Evolutionary conservation across 2,329 filamentous ascomycete genomes (phyloP).

Genomic region (Aureobasidium sp.): DNA sequence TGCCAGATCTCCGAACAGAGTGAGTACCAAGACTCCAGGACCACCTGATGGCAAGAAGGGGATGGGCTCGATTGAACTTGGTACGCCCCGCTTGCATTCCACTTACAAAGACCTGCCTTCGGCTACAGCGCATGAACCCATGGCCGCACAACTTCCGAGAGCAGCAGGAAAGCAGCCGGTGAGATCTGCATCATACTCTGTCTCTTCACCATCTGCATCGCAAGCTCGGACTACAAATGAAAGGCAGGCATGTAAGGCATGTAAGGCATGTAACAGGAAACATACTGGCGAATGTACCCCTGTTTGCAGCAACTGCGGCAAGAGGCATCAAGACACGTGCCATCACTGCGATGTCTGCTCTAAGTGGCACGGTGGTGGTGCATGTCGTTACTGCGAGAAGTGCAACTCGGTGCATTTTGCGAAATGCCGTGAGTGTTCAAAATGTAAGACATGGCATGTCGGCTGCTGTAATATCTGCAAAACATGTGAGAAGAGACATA

Average conservation of each 20-base stretch:
- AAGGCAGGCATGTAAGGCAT: neutral
- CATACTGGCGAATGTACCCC: neutral
- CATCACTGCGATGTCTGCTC: neutral
- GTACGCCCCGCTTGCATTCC: neutral
- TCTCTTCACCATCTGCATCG: neutral
- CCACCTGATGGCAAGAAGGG: neutral
- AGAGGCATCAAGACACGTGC: neutral
- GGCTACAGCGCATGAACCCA: neutral
- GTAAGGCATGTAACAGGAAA: neutral
- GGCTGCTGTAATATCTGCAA: neutral
- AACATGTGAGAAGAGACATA: neutral
- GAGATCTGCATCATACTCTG: too few species aligned
- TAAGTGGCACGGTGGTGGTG: neutral
- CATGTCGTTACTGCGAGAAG: neutral
- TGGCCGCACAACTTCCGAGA: neutral
- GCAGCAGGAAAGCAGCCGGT: neutral
- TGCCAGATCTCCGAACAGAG: neutral
- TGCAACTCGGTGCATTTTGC: neutral
- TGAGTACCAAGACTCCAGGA: neutral
- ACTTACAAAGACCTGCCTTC: neutral
- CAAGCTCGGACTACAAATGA: neutral
- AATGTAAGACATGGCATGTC: neutral
- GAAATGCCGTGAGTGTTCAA: neutral
- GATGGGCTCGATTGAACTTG: neutral
- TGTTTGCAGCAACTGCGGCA: neutral